phyloP scores from a whole-genome alignment of 352 stramenopile species.

The Elongisporangium prolatum region DNA sequence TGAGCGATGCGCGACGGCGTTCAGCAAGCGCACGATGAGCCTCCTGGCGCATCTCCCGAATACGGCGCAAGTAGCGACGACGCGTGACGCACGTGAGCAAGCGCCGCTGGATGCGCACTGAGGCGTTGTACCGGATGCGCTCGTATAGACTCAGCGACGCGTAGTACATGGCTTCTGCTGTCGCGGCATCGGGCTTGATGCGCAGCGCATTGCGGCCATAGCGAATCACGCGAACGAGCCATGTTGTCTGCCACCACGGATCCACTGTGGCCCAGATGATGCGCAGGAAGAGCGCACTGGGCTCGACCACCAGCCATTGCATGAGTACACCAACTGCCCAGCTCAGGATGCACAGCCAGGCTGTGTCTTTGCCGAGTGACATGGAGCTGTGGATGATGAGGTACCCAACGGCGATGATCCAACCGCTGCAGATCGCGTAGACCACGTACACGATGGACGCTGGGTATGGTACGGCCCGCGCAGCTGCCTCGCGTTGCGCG shows the following conservation, averaged over 20 bases:
- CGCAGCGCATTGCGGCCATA: slow-evolving; percentile 41
- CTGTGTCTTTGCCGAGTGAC: slow-evolving; percentile 35
- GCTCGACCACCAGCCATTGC: slow-evolving; percentile 49
- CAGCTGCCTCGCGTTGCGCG: slow-evolving; percentile 4
- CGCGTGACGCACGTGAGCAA: slow-evolving; percentile 51
- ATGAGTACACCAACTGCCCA: slow-evolving; percentile 42
- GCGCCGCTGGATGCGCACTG: slow-evolving; percentile 59
- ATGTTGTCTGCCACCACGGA: slow-evolving; percentile 51
- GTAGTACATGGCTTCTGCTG: slow-evolving; percentile 21
- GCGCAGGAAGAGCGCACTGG: slow-evolving; percentile 34
- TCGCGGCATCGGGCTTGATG: slow-evolving; percentile 32
- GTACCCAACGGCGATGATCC: slow-evolving; percentile 36
- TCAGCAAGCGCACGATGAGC: slow-evolving; percentile 31
- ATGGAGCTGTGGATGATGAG: slow-evolving; percentile 39
- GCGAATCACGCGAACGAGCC: slow-evolving; percentile 32
- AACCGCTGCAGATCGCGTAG: slow-evolving; percentile 36
- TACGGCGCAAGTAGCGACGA: slow-evolving; percentile 37
- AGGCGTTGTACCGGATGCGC: slow-evolving; percentile 59
- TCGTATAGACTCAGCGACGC: slow-evolving; percentile 64
- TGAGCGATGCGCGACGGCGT: slow-evolving; percentile 32
- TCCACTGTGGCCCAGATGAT: slow-evolving; percentile 49
- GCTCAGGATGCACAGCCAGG: slow-evolving; percentile 46
- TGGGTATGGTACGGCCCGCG: slow-evolving; percentile 48
- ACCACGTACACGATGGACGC: slow-evolving; percentile 57
- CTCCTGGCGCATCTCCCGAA: slow-evolving; percentile 38